Conservation (phyloP, 1,284 basidiomycete genomes). For the Austropuccinia psidii region DNA sequence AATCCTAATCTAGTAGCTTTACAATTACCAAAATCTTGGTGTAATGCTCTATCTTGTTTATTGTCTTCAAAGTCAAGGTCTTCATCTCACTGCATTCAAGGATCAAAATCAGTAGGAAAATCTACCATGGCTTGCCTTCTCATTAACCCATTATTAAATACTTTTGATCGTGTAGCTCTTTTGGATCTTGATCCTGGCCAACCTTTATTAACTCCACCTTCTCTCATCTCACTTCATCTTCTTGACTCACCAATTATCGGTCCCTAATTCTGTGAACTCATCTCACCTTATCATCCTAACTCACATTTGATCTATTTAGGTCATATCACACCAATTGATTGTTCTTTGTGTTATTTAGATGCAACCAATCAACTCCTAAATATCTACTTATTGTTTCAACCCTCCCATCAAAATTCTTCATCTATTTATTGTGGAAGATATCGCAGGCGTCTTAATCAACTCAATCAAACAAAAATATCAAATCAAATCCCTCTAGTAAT, state of each 20-base stretch:
- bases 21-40: not conserved
- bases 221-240: constrained; percentile 15
- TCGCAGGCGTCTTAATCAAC: too few species aligned
- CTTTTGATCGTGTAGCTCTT: constrained; percentile 14
- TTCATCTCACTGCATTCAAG: constrained; percentile 23
- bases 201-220: constrained; percentile 29
- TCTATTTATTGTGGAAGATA: not conserved
- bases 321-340: constrained; percentile 20
- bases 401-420: not conserved
- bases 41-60: not conserved
- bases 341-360: constrained; percentile 2
- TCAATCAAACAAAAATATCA: too few species aligned
- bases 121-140: constrained; percentile 19
- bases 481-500: constrained; percentile 22
- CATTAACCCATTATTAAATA: constrained; percentile 14
- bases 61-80: too few species aligned
- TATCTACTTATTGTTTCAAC: not conserved
- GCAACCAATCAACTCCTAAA: constrained; percentile 6
- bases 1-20: constrained; percentile 3
- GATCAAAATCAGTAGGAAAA: constrained; percentile 24
- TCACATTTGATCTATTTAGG: constrained; percentile 30
- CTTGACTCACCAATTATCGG: constrained; percentile 13
- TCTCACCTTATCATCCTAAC: not conserved
- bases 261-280: constrained; percentile 20
- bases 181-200: constrained; percentile 35